Conservation (phyloP, 495 filamentous ascomycete species). For the Talaromyces trachyspermus region DNA sequence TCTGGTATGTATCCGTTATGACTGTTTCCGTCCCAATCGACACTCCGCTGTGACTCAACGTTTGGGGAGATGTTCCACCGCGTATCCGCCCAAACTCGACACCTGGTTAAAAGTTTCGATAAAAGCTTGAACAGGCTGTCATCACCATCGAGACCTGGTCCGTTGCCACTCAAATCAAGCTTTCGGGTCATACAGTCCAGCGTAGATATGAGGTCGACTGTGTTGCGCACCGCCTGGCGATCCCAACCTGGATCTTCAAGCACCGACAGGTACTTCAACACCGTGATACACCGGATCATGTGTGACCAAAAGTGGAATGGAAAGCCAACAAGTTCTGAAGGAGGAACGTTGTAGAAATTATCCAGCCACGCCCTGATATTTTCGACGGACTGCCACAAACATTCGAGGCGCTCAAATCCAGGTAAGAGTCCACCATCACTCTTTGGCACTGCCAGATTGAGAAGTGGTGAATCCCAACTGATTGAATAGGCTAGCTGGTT, state of each 20-base stretch:
- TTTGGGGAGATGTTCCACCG: constrained; percentile 10
- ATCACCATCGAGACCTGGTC: constrained; percentile 16
- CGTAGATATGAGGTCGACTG: constrained; percentile 19
- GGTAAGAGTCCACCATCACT: constrained; percentile 7
- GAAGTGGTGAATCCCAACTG: constrained; percentile 11
- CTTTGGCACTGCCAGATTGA: constrained; percentile 9
- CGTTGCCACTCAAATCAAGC: constrained; percentile 18
- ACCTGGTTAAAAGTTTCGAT: constrained; percentile 19
- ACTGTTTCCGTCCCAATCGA: constrained; percentile 4
- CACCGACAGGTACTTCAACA: constrained; percentile 32
- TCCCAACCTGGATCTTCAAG: constrained; percentile 36
- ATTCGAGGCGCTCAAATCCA: constrained; percentile 28
- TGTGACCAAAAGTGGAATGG: constrained; percentile 34
- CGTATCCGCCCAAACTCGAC: constrained; percentile 17
- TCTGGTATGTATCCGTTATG: constrained; percentile 13
- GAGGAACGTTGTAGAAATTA: constrained; percentile 23
- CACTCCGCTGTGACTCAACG: not conserved
- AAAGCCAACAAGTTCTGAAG: constrained; percentile 14
- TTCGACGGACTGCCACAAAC: constrained; percentile 26
- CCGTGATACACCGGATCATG: constrained; percentile 23
- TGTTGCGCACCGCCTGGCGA: constrained; percentile 24
- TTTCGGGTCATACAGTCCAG: constrained; percentile 23
- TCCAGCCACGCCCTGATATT: constrained; percentile 29
- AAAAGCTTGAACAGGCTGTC: constrained; percentile 23
- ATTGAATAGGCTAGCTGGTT: constrained; percentile 23